Percentiles rank a stretch among this genome's conserved stretches.
Conservation (phyloP, 2,329 filamentous ascomycete genomes). For the Fusarium euwallaceae region DNA sequence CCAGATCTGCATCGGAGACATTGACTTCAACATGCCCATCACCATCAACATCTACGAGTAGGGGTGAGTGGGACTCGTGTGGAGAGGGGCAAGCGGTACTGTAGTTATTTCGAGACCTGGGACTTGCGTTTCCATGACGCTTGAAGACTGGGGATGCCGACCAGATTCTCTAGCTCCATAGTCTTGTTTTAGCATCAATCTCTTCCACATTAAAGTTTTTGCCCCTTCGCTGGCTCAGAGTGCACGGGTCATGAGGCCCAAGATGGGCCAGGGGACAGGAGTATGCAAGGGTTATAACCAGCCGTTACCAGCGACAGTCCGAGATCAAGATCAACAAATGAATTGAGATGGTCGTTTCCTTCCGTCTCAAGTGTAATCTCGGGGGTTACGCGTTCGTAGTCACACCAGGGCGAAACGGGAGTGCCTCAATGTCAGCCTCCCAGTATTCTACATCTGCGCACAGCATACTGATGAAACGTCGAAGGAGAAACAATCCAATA, state of each 20-base stretch:
- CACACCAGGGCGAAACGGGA: background rate
- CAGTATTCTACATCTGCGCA: background rate
- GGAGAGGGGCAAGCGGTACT: background rate
- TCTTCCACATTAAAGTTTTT: background rate
- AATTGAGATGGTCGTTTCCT: too few species aligned
- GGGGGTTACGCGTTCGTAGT: background rate
- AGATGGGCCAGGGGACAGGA: background rate
- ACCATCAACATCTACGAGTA: constrained; percentile 37
- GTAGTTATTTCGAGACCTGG: background rate
- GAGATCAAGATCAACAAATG: too few species aligned
- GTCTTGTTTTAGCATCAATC: background rate
- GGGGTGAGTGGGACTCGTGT: background rate
- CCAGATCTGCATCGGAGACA: constrained; percentile 42
- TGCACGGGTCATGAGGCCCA: background rate
- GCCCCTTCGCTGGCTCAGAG: background rate
- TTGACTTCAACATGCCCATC: constrained; percentile 40
- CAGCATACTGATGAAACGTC: background rate
- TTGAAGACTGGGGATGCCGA: background rate
- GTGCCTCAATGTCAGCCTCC: background rate
- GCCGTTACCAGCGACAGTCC: background rate
- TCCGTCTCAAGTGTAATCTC: background rate
- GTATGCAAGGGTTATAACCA: background rate
- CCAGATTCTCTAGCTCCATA: background rate
- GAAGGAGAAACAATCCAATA: background rate
- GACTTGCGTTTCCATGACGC: background rate